Base-by-base conservation (phyloP, 768 basidiomycete genomes). In the Sporobolomyces phaffii region DNA sequence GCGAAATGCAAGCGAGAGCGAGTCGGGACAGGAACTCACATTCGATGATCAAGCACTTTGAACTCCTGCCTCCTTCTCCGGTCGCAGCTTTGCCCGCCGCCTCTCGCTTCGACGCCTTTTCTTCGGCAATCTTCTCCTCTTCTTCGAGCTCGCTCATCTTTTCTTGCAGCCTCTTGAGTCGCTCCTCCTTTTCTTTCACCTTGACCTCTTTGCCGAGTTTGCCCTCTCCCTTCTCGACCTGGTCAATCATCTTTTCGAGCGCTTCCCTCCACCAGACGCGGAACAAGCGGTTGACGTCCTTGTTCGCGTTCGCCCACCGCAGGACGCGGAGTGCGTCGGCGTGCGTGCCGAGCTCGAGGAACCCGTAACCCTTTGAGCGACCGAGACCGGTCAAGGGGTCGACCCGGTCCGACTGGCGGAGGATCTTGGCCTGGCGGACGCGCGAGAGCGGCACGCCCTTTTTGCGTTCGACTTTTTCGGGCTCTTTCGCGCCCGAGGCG, bases 241-340 rank as follows among this genome's bases (percentile, higher is more conserved):
- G 52, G 53, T 77, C 76, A 34, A 79, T 72, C 34, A 79, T 49
- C 59, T 78, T 78, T 58, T 76, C 73, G 60, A 81, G 72, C 68
- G 96, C 92, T 54, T 87, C 87, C 73, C 85, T 86, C 87, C 88
- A 91, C 96, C 94, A 91, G 59, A 80, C 81, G 69, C 84, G 82
- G 74, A 92, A 85, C 62, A 97, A 78, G 8, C 76, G 72, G 2
- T 81, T 83, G 0, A 88, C 82, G 5, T 81, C 83, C 1, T 83
- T 78, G 75, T 96, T 93, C 75, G 91, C 92, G 79, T 98, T 99
- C 31, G 89, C 87, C 90, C 90, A 98, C 38, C 96, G 83, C 49
- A 98, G 79, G 8, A 97, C 87, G 29, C 89, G 87, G 28, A 99
- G 80, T 9, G 94, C 91, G 76, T 98, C 91, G 8, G 87, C 85